These are phyloP conservation scores for Agaricus blazei DNA, from an alignment of 768 basidiomycete species.

Conservation along the genomic window DNA sequence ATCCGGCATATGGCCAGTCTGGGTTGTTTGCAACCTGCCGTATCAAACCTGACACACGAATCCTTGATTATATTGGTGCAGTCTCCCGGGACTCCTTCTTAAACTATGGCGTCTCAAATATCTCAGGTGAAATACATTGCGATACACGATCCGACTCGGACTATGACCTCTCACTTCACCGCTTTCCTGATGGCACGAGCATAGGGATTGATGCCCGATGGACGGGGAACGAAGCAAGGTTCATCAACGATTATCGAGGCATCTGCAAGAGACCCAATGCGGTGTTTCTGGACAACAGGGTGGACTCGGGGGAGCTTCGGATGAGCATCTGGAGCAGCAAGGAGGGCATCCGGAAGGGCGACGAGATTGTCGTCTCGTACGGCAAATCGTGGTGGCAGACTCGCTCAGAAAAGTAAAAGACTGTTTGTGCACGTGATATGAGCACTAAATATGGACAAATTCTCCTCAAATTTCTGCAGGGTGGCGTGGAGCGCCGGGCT, in stretches of 20 bases:
- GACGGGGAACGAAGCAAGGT: constrained; percentile 84
- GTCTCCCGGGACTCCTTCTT: not conserved
- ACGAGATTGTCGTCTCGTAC: constrained; percentile 85
- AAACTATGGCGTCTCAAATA: not conserved
- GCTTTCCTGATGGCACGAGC: constrained; percentile 47
- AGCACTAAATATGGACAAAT: constrained; percentile 21
- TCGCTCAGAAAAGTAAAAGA: constrained; percentile 20
- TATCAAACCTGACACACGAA: constrained; percentile 59
- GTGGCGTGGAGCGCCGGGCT: constrained; percentile 7
- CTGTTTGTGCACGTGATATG: not conserved
- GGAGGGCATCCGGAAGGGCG: constrained; percentile 64
- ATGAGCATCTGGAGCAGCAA: constrained; percentile 73
- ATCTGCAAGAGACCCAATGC: constrained; percentile 67
- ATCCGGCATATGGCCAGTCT: constrained; percentile 75
- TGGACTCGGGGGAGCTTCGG: constrained; percentile 52
- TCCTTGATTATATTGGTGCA: constrained; percentile 69
- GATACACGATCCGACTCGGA: constrained; percentile 71
- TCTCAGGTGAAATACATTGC: constrained; percentile 72
- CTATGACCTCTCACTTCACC: constrained; percentile 83
- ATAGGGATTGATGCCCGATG: constrained; percentile 74
- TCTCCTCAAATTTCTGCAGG: constrained; percentile 24
- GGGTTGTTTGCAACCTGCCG: constrained; percentile 79
- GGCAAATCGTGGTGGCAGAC: constrained; percentile 82
- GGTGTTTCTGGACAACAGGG: constrained; percentile 55
- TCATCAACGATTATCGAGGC: constrained; percentile 89